Base-by-base conservation (phyloP, 495 filamentous ascomycete genomes). In the Hyaloscypha bicolor region DNA sequence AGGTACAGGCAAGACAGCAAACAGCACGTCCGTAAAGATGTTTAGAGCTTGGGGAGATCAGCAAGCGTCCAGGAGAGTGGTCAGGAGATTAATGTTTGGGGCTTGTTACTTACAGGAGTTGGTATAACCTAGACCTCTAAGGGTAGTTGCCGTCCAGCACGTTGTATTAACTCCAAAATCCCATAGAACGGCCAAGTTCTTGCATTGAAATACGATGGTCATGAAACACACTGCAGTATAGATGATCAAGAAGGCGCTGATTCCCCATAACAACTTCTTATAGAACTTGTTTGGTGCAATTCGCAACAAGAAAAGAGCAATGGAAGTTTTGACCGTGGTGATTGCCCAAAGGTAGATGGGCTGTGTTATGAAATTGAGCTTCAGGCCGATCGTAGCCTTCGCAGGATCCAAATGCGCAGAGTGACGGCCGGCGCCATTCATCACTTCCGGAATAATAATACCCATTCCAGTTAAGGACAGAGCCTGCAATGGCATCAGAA, bases 221-320 rank as follows among this genome's bases (percentile, higher is more conserved):
- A 76, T 59, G 59, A 77, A 73, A 31, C 76, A 75, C 68, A 53
- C 25, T 6, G 51, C 9, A 6, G 81, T 83, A 58, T 82, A 83
- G 9, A 76, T 57, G 5, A 69, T n/a, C 69, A 81, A 77, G 61
- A 82, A 74, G 14, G 60, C 74, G 74, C 42, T 42, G 5, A 76
- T 70, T 68, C 74, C 60, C 1, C 53, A 60, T 9, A 73, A 39
- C 45, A 83, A 72, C 12, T 80, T 74, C 60, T 70, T 79, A 63
- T 80, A 82, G 6, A 69, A 64, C 62, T 73, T 70, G 4, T 65
- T 72, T 6, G 72, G 65, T 19, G 77, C 73, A 56, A 83, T 76
- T 3, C 82, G 77, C 55, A 83, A 48, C 25, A 84, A 67, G 61
- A 83, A 81, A 21, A 83, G 63, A 3, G 78, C 80, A 55, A 83